Base-by-base conservation (phyloP, 371 early-diverging fungal genomes). In the Parasitella parasitica region DNA sequence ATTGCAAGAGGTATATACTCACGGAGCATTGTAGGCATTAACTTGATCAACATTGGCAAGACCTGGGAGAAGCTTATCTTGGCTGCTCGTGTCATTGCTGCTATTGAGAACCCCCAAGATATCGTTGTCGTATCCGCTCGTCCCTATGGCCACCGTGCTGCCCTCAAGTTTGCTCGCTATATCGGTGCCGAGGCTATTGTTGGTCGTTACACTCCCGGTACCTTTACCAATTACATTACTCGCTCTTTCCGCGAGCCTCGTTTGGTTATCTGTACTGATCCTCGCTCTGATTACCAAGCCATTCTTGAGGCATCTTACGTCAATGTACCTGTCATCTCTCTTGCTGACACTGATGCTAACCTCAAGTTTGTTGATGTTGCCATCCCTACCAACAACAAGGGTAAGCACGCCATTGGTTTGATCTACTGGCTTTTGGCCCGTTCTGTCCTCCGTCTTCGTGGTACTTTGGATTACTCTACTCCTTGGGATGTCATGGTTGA, bases 181-280 rank as follows among this genome's bases (percentile, higher is more conserved):
- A 97, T 95, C 67, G 97, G 97, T 67, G 94, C 95, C 63, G 97
- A 95, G 81, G 97, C 99, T 73, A 92, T 97, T 65, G 98, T 98
- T 60, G 99, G 99, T 80, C 94, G 99, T 76, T 99, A 98, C 93
- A 98, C 99, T 80, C 99, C 99, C 69, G 99, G 99, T 87, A 97
- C 95, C 78, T 99, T 99, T 89, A 99, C 99, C 79, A 99, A 99
- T 87, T 97, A 98, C 88, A 96, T 94, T 85, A 98, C 99, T 71
- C 96, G 95, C 75, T 84, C 94, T 69, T 96, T 98, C 91, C 92
- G 94, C 84, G 99, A 99, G 86, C 99, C 99, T 72, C 92, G 99
- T 67, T 82, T 99, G 70, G 91, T 99, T 75, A 89, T 99, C 72
- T 97, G 97, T 71, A 94, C 98, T 64, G 99, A 99, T 86, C 97